phyloP scores from a whole-genome alignment of 306 rosid species.

The Fragaria nilgerrensis region DNA sequence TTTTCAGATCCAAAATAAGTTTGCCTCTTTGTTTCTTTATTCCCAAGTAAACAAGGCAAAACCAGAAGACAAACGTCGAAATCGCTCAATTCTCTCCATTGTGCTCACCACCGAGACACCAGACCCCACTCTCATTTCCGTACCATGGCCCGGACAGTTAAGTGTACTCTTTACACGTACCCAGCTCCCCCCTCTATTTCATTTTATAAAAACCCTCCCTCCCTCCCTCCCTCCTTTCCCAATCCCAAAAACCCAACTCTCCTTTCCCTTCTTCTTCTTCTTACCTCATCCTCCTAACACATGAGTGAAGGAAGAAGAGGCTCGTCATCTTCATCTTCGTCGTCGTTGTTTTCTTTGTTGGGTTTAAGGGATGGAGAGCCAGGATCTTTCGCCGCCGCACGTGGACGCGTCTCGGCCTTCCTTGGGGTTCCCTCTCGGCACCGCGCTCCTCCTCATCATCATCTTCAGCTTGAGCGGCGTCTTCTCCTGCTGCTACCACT shows the following conservation, averaged over 20 bases:
- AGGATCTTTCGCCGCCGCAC: constrained; percentile 59
- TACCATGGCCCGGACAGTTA: constrained; percentile 40
- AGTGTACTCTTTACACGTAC: constrained; percentile 40
- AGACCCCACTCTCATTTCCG: constrained; percentile 50
- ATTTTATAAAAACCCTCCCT: not conserved
- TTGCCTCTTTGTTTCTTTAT: not conserved
- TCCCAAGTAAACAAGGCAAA: constrained; percentile 9
- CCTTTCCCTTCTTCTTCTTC: not conserved
- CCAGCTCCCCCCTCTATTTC: not conserved
- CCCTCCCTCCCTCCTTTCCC: not conserved
- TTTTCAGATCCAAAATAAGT: not conserved
- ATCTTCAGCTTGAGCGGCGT: constrained; percentile 90
- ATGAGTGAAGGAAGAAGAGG: constrained; percentile 42
- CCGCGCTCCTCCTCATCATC: constrained; percentile 77
- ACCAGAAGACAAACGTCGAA: not conserved
- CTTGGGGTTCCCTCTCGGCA: constrained; percentile 89
- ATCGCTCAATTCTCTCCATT: not conserved
- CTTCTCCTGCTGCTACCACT: constrained; percentile 96
- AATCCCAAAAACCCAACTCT: not conserved
- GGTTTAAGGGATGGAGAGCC: constrained; percentile 53
- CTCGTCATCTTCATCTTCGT: not conserved
- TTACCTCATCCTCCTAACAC: constrained; percentile 13
- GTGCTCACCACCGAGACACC: constrained; percentile 8
- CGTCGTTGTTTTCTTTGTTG: not conserved
- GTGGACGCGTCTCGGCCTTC: constrained; percentile 82